Percentiles rank a stretch among this genome's conserved stretches.
These are phyloP conservation scores for Laburnicola sp. DNA, from an alignment of 2,329 filamentous ascomycete species.

Conservation along the genomic window DNA sequence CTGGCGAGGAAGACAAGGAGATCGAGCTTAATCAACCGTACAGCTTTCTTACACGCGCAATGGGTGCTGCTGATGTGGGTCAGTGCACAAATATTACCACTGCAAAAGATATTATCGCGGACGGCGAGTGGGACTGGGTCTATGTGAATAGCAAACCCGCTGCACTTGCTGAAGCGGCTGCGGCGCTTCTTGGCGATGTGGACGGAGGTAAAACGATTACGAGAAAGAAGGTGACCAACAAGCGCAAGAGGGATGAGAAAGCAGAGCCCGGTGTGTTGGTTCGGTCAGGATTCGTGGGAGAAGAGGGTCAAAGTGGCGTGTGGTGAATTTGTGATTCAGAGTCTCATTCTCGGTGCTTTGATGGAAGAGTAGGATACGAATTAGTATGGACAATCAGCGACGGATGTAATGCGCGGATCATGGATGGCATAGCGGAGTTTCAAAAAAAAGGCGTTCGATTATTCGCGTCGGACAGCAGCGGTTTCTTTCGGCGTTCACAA, in stretches of 20 bases:
- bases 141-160: slow-evolving; percentile 74
- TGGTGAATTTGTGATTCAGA: slow-evolving; percentile 89
- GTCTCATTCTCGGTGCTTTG: slow-evolving; percentile 80
- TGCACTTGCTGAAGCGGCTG: slow-evolving; percentile 58
- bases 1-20: slow-evolving; percentile 64
- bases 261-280: slow-evolving; percentile 25
- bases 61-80: slow-evolving; percentile 70
- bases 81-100: slow-evolving; percentile 67
- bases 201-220: slow-evolving; percentile 13
- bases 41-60: slow-evolving; percentile 75
- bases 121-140: slow-evolving; percentile 72
- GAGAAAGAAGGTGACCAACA: slow-evolving; percentile 41
- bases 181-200: slow-evolving; percentile 50
- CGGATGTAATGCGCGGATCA: too few species aligned
- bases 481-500: neutral
- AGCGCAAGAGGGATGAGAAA: slow-evolving; percentile 48
- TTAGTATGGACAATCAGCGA: too few species aligned
- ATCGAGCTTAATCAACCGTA: slow-evolving; percentile 70
- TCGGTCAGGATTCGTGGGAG: slow-evolving; percentile 38
- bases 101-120: slow-evolving; percentile 62
- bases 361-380: slow-evolving; percentile 57
- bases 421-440: neutral
- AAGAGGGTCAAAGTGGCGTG: slow-evolving; percentile 69
- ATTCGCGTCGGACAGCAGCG: too few species aligned
- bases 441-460: neutral